phyloP scores from a whole-genome alignment of 768 basidiomycete species.

The Agaricus blazei region DNA sequence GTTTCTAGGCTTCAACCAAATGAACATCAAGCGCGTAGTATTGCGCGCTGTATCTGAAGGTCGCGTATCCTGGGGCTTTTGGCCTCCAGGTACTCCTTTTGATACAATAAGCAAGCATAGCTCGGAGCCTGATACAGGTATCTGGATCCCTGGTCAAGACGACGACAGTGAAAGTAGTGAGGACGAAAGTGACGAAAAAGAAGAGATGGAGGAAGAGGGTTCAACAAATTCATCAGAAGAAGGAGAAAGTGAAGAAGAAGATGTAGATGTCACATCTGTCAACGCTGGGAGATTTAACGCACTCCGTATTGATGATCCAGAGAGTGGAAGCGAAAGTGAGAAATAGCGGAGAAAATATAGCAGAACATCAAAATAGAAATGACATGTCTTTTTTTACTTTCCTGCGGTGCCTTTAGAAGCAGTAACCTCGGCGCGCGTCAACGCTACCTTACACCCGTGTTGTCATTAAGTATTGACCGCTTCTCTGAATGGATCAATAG shows the following conservation, averaged over 20 bases:
- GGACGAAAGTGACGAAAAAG: slow-evolving; percentile 17
- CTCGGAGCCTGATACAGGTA: slow-evolving; percentile 35
- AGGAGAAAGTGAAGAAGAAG: slow-evolving; percentile 16
- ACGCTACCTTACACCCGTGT: not conserved
- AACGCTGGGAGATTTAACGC: slow-evolving; percentile 35
- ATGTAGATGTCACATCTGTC: slow-evolving; percentile 20
- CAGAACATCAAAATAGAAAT: not conserved
- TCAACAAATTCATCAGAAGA: slow-evolving; percentile 27
- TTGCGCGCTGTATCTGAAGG: slow-evolving; percentile 82
- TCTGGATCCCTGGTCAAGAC: slow-evolving; percentile 49
- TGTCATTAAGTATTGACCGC: not conserved
- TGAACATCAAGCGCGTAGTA: slow-evolving; percentile 38
- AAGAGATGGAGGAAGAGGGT: slow-evolving; percentile 16
- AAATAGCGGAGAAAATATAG: slow-evolving; percentile 17
- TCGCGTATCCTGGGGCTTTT: slow-evolving; percentile 78
- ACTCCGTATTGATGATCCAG: slow-evolving; percentile 21
- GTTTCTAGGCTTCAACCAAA: not conserved
- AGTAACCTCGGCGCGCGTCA: not conserved
- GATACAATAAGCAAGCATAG: slow-evolving; percentile 20
- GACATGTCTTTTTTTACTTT: not conserved
- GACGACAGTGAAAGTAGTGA: slow-evolving; percentile 18
- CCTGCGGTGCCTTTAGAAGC: too few relatives aligned
- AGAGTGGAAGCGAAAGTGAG: slow-evolving; percentile 16
- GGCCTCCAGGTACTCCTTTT: slow-evolving; percentile 53
- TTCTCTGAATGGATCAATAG: not conserved